Base-by-base conservation (phyloP, 225 moss, liverwort and hornwort genomes). In the Takakia lepidozioides region DNA sequence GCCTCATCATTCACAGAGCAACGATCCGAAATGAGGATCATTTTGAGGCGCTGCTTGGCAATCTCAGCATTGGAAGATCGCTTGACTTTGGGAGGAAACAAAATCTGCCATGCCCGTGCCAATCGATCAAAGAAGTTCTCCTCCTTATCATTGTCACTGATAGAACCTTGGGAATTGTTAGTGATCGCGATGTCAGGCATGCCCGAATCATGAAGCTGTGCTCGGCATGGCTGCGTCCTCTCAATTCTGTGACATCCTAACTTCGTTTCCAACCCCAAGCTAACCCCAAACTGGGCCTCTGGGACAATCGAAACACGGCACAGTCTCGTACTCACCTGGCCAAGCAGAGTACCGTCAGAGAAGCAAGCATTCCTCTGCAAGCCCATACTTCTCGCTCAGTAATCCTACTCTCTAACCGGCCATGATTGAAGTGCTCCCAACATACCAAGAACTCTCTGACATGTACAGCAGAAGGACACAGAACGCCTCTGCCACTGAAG, bases 1-100 rank as follows among this genome's bases (percentile, higher is more conserved):
- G 93, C 93, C 44, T 84, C 93, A 45, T 93, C 93, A 48, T 88
- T 93, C 52, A 93, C 93, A 4, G 93, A 88, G 69, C 93, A 93
- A 23, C 93, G 75, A 63, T 93, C 93, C 15, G 93, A 93, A 35
- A 93, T 86, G 2, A 93, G 79, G 46, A 93, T 93, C 93, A 93
- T 93, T 48, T 84, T 89, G 2, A 93, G 79, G 21, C 93, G 75
- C 43, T 93, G 93, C 48, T 93, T 93, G 1, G 89, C 93, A 37
- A 89, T 62, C 10, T 84, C 86, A 5, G 93, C 93, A 48, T 90
- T 80, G 11, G 93, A 76, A 2, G 79, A 69, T 2, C 55, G 42
- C 45, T 51, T 84, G 43, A 68, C 59, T 54, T 65, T 80, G 4
- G 19, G 10, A 2, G 93, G 93, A 54, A 95, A 90, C 43, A 90